Evolutionary conservation across 805 yeast species (phyloP).

Genomic region (Lipomyces spencermartinsiae): DNA sequence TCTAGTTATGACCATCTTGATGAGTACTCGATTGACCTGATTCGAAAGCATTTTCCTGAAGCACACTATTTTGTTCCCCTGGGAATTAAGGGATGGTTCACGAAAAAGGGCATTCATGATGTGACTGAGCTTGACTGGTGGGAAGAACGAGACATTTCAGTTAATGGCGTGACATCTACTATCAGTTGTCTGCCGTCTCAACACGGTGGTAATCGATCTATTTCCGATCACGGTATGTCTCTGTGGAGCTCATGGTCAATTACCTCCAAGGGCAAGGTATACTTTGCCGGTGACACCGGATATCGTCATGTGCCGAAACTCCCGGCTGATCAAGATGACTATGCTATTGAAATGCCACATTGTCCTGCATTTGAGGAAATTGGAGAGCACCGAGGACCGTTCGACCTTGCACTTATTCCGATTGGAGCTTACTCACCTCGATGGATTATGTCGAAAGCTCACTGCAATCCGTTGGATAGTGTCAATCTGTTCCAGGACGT

Average conservation of each 20-base stretch:
- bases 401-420: constrained; percentile 31
- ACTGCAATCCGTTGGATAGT: constrained; percentile 29
- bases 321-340: constrained; percentile 23
- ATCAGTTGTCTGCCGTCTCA: constrained; percentile 28
- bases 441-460: constrained; percentile 33
- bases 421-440: constrained; percentile 37
- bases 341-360: constrained; percentile 26
- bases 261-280: constrained; percentile 14
- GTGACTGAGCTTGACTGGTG: constrained; percentile 90
- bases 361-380: constrained; percentile 34
- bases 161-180: constrained; percentile 20
- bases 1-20: constrained; percentile 34
- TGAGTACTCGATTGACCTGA: constrained; percentile 12
- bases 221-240: constrained; percentile 22
- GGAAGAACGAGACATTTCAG: constrained; percentile 57
- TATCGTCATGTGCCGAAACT: constrained; percentile 48
- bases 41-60: constrained; percentile 18
- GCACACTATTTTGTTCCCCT: constrained; percentile 64
- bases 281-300: constrained; percentile 70
- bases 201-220: constrained; percentile 24
- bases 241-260: constrained; percentile 35
- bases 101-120: constrained; percentile 61
- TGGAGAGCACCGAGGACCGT: constrained; percentile 32
- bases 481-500: constrained; percentile 30
- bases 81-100: constrained; percentile 69